phyloP scores from a whole-genome alignment of 345 rosid species.

The Euphorbia lathyris region DNA sequence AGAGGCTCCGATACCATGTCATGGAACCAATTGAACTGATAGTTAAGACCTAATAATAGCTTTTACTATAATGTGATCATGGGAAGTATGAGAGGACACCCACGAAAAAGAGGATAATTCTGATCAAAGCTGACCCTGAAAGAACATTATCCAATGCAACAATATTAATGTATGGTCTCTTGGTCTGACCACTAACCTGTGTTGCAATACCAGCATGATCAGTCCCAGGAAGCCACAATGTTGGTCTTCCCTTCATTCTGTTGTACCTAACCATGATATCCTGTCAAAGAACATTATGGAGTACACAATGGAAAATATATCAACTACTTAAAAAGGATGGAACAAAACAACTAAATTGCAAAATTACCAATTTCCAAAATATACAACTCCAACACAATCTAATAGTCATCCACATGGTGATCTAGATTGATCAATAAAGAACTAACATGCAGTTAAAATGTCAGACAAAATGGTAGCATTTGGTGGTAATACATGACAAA shows the following conservation, averaged over 20 bases:
- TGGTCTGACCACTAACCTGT: conserved; percentile 51
- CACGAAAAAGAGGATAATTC: not conserved
- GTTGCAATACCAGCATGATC: conserved; percentile 99
- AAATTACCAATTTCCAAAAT: not conserved
- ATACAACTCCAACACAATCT: not conserved
- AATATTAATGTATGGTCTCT: conserved; percentile 18
- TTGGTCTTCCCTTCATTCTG: conserved; percentile 93
- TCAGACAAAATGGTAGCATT: not conserved
- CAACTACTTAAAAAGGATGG: not conserved
- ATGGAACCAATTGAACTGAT: too few species aligned
- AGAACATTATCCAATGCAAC: not conserved
- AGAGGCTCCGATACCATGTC: too few species aligned
- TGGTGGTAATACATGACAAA: not conserved
- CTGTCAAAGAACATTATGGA: conserved; percentile 35
- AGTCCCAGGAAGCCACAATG: conserved; percentile 97
- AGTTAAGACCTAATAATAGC: too few species aligned
- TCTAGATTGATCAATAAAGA: not conserved
- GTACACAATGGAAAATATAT: conserved; percentile 19
- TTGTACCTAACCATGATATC: conserved; percentile 88
- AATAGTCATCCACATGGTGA: not conserved
- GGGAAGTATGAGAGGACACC: not conserved
- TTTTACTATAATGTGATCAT: too few species aligned
- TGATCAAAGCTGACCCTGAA: not conserved
- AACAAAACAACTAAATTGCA: not conserved
- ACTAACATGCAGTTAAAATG: not conserved